These are phyloP conservation scores for Aspergillus udagawae DNA, from an alignment of 2,329 filamentous ascomycete genomes.

Conservation along the genomic window DNA sequence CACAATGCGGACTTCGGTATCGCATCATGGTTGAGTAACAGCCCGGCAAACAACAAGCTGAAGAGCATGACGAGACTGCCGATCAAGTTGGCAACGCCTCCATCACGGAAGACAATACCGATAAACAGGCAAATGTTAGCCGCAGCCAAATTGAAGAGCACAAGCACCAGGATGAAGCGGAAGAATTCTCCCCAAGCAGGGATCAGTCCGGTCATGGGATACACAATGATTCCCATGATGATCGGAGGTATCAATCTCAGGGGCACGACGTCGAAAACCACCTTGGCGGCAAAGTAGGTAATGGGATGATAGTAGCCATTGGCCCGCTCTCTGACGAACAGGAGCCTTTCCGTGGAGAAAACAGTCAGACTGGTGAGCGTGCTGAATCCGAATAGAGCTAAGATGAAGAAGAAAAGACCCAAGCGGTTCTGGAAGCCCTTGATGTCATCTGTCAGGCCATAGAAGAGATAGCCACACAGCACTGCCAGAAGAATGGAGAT, in stretches of 20 bases:
- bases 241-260: slow-evolving; percentile 91
- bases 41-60: slow-evolving; percentile 87
- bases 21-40: slow-evolving; percentile 89
- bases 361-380: slow-evolving; percentile 91
- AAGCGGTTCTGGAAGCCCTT: slow-evolving; percentile 96
- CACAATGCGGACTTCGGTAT: slow-evolving; percentile 82
- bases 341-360: slow-evolving; percentile 81
- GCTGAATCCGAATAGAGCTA: slow-evolving; percentile 94
- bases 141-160: slow-evolving; percentile 93
- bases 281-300: slow-evolving; percentile 91
- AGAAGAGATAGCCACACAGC: slow-evolving; percentile 92
- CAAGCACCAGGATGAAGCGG: slow-evolving; percentile 84
- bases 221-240: slow-evolving; percentile 91
- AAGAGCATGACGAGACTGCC: slow-evolving; percentile 97
- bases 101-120: slow-evolving; percentile 89
- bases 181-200: slow-evolving; percentile 79
- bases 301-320: slow-evolving; percentile 95
- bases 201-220: slow-evolving; percentile 94
- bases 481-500: slow-evolving; percentile 93
- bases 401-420: slow-evolving; percentile 94
- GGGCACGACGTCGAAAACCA: slow-evolving; percentile 96
- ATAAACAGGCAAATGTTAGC: slow-evolving; percentile 94
- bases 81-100: slow-evolving; percentile 85
- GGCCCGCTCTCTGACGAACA: slow-evolving; percentile 89
- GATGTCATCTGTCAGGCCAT: slow-evolving; percentile 92